Percentiles rank a stretch among this genome's conserved stretches.
phyloP scores from a whole-genome alignment of 257 asterid genomes.

The Echium plantagineum region DNA sequence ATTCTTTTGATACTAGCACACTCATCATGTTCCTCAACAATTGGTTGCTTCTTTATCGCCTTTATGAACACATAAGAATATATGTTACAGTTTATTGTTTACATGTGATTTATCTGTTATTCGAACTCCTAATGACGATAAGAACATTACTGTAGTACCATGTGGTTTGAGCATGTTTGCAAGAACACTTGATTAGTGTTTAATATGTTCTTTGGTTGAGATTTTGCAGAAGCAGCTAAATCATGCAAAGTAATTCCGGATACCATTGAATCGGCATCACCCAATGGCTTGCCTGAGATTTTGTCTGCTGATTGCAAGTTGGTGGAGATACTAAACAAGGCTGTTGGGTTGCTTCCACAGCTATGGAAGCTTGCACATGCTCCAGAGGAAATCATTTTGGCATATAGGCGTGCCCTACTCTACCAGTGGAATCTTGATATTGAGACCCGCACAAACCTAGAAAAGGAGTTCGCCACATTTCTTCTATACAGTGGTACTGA shows the following conservation, averaged over 20 bases:
- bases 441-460: slow-evolving; percentile 45
- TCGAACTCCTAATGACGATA: too few relatives aligned
- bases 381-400: slow-evolving; percentile 56
- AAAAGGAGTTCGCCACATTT: slow-evolving; percentile 61
- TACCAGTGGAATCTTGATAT: slow-evolving; percentile 70
- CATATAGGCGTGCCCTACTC: slow-evolving; percentile 72
- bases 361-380: slow-evolving; percentile 45
- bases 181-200: not conserved
- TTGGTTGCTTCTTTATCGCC: not conserved
- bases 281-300: slow-evolving; percentile 58
- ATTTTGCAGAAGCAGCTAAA: slow-evolving; percentile 71
- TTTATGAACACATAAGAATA: not conserved
- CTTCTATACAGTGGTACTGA: slow-evolving; percentile 80
- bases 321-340: slow-evolving; percentile 56
- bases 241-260: slow-evolving; percentile 69
- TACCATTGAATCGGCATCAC: slow-evolving; percentile 64
- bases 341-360: slow-evolving; percentile 87
- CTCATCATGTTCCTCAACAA: not conserved
- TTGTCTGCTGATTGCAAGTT: slow-evolving; percentile 53
- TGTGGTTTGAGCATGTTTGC: not conserved
- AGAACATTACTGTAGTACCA: too few relatives aligned
- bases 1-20: not conserved
- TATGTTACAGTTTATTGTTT: too few relatives aligned
- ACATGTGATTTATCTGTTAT: too few relatives aligned
- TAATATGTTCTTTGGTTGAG: not conserved